Evolutionary conservation across 306 rosid species (phyloP).

Genomic region (Cucurbita pepo): DNA sequence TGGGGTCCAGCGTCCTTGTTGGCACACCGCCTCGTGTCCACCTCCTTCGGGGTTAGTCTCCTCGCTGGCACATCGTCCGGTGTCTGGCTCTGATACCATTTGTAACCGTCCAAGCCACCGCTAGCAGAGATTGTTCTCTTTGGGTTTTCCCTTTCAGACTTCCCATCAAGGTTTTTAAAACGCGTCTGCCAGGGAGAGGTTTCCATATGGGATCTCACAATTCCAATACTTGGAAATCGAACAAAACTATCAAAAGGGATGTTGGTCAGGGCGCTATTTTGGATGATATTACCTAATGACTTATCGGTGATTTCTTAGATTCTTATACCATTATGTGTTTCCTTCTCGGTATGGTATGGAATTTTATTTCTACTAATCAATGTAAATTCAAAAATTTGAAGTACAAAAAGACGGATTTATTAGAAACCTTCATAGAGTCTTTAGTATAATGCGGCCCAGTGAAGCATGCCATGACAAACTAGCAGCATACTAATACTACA

Average conservation of each 20-base stretch:
- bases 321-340: neutral
- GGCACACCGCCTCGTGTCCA: too few species aligned
- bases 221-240: neutral
- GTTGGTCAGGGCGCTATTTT: neutral
- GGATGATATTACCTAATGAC: neutral
- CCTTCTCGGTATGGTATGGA: neutral
- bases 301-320: neutral
- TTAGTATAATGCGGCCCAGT: neutral
- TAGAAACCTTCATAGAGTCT: neutral
- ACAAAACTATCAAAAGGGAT: neutral
- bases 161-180: too few species aligned
- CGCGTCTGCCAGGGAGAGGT: too few species aligned
- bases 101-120: too few species aligned
- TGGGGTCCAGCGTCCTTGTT: too few species aligned
- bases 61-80: too few species aligned
- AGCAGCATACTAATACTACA: neutral
- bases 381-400: neutral
- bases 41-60: too few species aligned
- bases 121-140: too few species aligned
- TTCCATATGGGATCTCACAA: too few species aligned
- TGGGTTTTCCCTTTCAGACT: too few species aligned
- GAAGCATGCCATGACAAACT: neutral
- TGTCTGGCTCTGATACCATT: too few species aligned
- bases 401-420: neutral
- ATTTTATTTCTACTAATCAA: neutral